Conservation (phyloP, 371 early-diverging fungal genomes). For the Massospora cicadina region DNA sequence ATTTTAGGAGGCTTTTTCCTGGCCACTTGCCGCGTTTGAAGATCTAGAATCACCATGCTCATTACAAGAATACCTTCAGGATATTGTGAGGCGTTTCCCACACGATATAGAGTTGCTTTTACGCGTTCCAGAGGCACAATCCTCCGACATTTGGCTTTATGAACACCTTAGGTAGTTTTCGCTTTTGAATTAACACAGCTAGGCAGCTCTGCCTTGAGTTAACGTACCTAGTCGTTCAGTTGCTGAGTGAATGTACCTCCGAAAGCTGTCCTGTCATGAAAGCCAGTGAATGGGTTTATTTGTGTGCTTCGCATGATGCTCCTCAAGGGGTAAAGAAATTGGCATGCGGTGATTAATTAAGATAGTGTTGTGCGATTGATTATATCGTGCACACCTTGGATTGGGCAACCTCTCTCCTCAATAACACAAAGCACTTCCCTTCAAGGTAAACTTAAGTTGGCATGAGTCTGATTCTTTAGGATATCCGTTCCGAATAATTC, state of each 20-base stretch:
- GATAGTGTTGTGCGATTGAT: slow-evolving; percentile 77
- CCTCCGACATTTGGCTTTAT: slow-evolving; percentile 65
- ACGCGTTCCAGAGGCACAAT: slow-evolving; percentile 43
- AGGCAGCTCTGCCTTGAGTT: slow-evolving; percentile 71
- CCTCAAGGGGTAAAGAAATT: slow-evolving; percentile 46
- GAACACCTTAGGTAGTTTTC: slow-evolving; percentile 51
- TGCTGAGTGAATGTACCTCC: slow-evolving; percentile 60
- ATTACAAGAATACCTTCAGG: slow-evolving; percentile 72
- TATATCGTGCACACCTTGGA: slow-evolving; percentile 87
- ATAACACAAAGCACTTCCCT: slow-evolving; percentile 59
- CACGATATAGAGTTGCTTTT: slow-evolving; percentile 40
- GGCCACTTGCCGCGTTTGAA: slow-evolving; percentile 34
- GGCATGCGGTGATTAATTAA: not conserved
- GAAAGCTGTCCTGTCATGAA: slow-evolving; percentile 82
- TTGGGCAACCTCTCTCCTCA: slow-evolving; percentile 60
- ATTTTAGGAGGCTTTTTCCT: slow-evolving; percentile 31
- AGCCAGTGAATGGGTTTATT: slow-evolving; percentile 76
- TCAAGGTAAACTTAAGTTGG: slow-evolving; percentile 28
- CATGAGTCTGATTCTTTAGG: slow-evolving; percentile 18
- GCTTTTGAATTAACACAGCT: not conserved
- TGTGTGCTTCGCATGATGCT: slow-evolving; percentile 78
- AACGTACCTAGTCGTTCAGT: slow-evolving; percentile 47
- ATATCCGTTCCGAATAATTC: slow-evolving; percentile 53
- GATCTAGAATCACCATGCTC: slow-evolving; percentile 54
- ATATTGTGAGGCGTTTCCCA: slow-evolving; percentile 32